phyloP scores from a whole-genome alignment of 768 basidiomycete genomes.

The Naganishia kalamii region DNA sequence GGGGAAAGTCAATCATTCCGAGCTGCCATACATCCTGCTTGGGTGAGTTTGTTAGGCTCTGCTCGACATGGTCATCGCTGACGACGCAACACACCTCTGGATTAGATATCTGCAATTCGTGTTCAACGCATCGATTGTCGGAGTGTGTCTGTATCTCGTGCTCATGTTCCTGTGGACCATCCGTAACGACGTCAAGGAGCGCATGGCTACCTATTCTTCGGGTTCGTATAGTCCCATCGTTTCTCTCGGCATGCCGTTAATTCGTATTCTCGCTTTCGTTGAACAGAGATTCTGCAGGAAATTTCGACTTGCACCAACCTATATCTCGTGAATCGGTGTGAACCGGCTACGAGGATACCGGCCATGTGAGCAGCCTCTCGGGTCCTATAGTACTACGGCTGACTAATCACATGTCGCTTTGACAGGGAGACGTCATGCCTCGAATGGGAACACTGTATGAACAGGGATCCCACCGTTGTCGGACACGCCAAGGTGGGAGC shows the following conservation, averaged over 20 bases:
- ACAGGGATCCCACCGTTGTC: conserved; percentile 80
- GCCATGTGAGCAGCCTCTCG: conserved; percentile 56
- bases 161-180: conserved; percentile 83
- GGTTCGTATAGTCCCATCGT: conserved; percentile 51
- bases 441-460: conserved; percentile 91
- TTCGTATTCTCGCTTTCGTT: neutral
- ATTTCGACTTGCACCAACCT: conserved; percentile 77
- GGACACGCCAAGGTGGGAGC: conserved; percentile 85
- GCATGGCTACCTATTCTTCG: conserved; percentile 79
- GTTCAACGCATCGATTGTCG: conserved; percentile 78
- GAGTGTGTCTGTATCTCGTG: conserved; percentile 75
- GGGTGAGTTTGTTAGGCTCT: conserved; percentile 56
- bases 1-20: conserved; percentile 27
- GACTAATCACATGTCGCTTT: neutral
- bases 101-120: conserved; percentile 84
- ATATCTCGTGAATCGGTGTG: conserved; percentile 78
- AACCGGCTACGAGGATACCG: conserved; percentile 62
- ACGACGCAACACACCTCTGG: conserved; percentile 18
- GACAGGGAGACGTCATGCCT: conserved; percentile 65
- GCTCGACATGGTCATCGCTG: neutral
- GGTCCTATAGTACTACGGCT: neutral
- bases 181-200: conserved; percentile 78
- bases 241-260: neutral
- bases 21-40: conserved; percentile 67
- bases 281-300: conserved; percentile 80